Percentiles rank a stretch among this genome's conserved stretches.
These are phyloP conservation scores for Lenwebbia sp. DNA, from an alignment of 345 rosid species.

Conservation along the genomic window DNA sequence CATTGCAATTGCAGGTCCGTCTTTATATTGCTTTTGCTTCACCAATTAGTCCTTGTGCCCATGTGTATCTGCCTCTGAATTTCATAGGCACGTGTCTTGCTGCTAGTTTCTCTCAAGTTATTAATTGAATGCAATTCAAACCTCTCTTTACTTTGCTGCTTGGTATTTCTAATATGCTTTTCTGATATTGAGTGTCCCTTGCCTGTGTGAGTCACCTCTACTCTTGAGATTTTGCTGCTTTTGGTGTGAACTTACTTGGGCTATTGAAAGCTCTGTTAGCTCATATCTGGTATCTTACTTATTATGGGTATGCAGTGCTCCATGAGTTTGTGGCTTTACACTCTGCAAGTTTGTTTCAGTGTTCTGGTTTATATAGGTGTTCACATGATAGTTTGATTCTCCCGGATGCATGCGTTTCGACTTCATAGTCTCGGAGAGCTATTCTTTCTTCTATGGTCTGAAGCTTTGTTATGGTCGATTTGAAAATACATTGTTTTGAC, in stretches of 20 bases:
- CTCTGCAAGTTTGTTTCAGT: neutral
- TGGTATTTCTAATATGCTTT: neutral
- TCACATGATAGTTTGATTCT: neutral
- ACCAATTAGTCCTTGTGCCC: neutral
- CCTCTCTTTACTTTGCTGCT: neutral
- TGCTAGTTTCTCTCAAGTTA: neutral
- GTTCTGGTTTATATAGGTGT: neutral
- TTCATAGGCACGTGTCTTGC: neutral
- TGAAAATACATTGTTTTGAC: neutral
- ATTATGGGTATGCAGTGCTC: neutral
- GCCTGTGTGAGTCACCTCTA: neutral
- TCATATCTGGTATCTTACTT: neutral
- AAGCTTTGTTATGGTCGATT: neutral
- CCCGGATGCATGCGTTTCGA: neutral
- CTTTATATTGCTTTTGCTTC: neutral
- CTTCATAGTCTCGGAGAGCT: neutral
- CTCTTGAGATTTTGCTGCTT: neutral
- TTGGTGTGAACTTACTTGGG: neutral
- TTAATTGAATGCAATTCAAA: neutral
- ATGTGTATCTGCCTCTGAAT: neutral
- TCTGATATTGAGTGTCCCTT: neutral
- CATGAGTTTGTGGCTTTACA: neutral
- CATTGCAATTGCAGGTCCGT: conserved; percentile 81
- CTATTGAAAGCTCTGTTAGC: neutral
- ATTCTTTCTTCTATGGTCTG: neutral